These are phyloP conservation scores for Barnettozyma sp. DNA, from an alignment of 805 yeast genomes.

Conservation along the genomic window DNA sequence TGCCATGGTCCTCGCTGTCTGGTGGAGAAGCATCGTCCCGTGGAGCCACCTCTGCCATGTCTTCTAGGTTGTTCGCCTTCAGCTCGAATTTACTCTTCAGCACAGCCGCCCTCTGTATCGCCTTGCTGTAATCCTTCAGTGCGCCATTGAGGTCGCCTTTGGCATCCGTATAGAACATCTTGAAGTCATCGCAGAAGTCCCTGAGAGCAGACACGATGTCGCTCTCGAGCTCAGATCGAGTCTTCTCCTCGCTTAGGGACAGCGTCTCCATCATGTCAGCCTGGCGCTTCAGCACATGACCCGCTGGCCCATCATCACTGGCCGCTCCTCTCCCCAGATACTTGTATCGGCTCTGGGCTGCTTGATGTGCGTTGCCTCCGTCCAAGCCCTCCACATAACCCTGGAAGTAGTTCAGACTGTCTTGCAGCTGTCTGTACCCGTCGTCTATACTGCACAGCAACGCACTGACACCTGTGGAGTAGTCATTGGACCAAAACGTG, in stretches of 20 bases:
- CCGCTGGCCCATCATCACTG: too few species aligned
- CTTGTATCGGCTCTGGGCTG: slow-evolving; percentile 8
- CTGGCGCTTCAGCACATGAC: slow-evolving; percentile 7
- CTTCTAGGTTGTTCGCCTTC: slow-evolving; percentile 16
- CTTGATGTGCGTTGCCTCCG: slow-evolving; percentile 9
- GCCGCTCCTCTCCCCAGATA: too few species aligned
- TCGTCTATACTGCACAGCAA: slow-evolving; percentile 17
- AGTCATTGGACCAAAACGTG: slow-evolving; percentile 29
- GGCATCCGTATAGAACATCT: slow-evolving; percentile 9
- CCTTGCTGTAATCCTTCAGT: slow-evolving; percentile 9
- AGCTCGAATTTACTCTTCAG: slow-evolving; percentile 13
- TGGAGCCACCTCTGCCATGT: slow-evolving; percentile 1
- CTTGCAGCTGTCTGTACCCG: slow-evolving; percentile 16
- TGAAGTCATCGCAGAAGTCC: slow-evolving; percentile 22
- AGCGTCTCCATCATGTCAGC: slow-evolving; percentile 6
- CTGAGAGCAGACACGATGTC: slow-evolving; percentile 13
- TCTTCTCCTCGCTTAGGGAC: slow-evolving; percentile 4
- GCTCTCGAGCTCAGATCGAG: slow-evolving; percentile 11
- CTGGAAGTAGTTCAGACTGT: slow-evolving; percentile 16
- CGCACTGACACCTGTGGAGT: slow-evolving; percentile 24
- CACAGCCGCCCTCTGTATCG: slow-evolving; percentile 6
- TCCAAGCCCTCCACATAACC: slow-evolving; percentile 18
- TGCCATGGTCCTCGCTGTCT: too few species aligned
- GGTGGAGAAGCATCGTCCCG: too few species aligned
- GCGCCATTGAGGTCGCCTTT: slow-evolving; percentile 8